Base-by-base conservation (phyloP, 495 filamentous ascomycete species). In the Xylaria venustula region DNA sequence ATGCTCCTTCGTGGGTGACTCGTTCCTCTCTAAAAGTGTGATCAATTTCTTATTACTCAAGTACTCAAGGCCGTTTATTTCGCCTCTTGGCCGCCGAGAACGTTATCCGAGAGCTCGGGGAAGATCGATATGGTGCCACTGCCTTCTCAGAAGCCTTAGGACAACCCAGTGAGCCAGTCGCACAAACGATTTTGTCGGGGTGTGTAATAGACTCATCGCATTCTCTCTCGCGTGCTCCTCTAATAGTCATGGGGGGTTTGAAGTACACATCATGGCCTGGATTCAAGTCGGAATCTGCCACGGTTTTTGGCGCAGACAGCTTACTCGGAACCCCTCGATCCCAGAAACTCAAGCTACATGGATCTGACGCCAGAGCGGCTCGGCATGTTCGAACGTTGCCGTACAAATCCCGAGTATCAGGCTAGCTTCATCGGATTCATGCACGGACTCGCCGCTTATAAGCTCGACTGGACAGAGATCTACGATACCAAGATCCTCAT, bases 401-500 rank as follows among this genome's bases (percentile, higher is more conserved):
- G 45, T 22, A 28, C 40, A 12, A 44, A 63, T 36, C 36, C 61
- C 2, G 54, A 48, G 2, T 44, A 32, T 1, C 54, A 59, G 22
- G 20, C 5, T 3, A 63, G 61, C 30, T 63, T 58, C 36, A 57
- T 40, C 47, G 61, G 61, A 6, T 52, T 42, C 17, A 63, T 63
- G 61, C 42, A 23, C 3, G 47, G 45, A 1, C 56, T 56, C 19
- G 34, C 61, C 5, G 40, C 25, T 26, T 44, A 51, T 7, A 58
- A 63, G 41, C 44, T 49, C 0, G 54, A 58, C 23, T 64, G 62
- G 62, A 50, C 62, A 19, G 37, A 55, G 30, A 52, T 61, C 40
- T 64, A 54, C 22, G 49, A 60, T 30, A 64, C 62, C 7, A 51
- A 50, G 9, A 22, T 34, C 4, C 25, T 64, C 7, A 32, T 64